Conservation (phyloP, 106 monocot species). For the Allium fistulosum region DNA sequence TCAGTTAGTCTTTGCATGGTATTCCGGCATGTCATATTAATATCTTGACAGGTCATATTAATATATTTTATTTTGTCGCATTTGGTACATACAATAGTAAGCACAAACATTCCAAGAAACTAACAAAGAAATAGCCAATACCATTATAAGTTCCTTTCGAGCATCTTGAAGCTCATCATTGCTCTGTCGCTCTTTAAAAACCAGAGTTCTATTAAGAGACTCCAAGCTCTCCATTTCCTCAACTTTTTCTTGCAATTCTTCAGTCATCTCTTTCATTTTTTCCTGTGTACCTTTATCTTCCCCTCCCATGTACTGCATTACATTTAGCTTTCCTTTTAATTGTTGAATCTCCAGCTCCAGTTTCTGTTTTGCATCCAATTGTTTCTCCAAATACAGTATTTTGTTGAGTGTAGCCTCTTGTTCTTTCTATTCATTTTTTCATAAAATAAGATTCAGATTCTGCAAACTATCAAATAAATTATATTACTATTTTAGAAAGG, state of each 20-base stretch:
- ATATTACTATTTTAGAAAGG: neutral
- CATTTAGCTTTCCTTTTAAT: conserved; percentile 55
- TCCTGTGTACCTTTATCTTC: conserved; percentile 43
- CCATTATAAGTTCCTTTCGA: conserved; percentile 56
- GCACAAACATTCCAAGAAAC: neutral
- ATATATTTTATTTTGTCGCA: too few species aligned
- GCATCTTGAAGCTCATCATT: conserved; percentile 79
- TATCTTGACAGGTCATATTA: too few species aligned
- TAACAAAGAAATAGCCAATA: conserved; percentile 14
- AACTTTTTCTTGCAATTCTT: conserved; percentile 58
- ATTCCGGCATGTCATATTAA: too few species aligned
- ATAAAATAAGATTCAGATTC: neutral
- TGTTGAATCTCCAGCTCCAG: conserved; percentile 81
- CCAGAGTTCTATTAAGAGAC: conserved; percentile 41
- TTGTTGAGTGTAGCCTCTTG: conserved; percentile 57
- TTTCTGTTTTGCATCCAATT: conserved; percentile 74
- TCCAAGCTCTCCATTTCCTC: conserved; percentile 73
- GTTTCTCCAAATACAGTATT: conserved; percentile 61
- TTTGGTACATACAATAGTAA: neutral
- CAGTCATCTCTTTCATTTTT: conserved; percentile 55
- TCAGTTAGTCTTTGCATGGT: too few species aligned
- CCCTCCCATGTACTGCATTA: conserved; percentile 56
- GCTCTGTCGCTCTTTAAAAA: conserved; percentile 50
- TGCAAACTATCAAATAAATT: neutral
- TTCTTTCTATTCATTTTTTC: conserved; percentile 38